Evolutionary conservation across 164 flowering plant species (phyloP), one percentile per base, ranked within the genome.

Genomic region (Chloranthus sessilifolius): DNA sequence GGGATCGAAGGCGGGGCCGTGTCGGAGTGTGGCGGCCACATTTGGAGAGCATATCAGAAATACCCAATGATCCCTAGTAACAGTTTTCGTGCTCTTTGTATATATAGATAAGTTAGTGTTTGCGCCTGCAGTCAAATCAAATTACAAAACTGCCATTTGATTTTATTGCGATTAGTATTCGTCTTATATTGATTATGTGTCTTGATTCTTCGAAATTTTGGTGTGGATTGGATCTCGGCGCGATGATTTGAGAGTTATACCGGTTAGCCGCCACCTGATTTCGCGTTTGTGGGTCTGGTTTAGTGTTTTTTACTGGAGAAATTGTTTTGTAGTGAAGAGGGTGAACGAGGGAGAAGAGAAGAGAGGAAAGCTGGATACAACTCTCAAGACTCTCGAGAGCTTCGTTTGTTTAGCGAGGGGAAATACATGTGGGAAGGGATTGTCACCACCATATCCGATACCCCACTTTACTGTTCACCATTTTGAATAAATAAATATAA

Each of bases 21-120:
- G 82, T 68, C 9, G 88, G 74, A 0, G 80, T 90, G 0, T 90
- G 95, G 98, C 74, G 98, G 37, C 98, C 98, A 21, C 91, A 77
- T 53, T 61, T 90, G 31, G 91, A 87, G 61, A 90, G 95, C 76
- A 90, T 90, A 12, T 73, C 74, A 1, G 97, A 90, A 68, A 52
- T 77, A 1, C 59, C 77, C 5, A 40, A 20, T 17, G 79, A 79
- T 42, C 44, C 46, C 5, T 66, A 54, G 41, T 36, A 34, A 15
- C 17, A 49, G 39, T 39, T 56, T 22, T 51, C 36, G 38, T 11
- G 50, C 7, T 29, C 44, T 47, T 33, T 33, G 41, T 6, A 50
- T 56, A 38, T 42, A 17, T 17, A 24, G 0, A 37, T 37, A 4
- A 47, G n/a, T n/a, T n/a, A n/a, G n/a, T n/a, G n/a, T n/a, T n/a